These are phyloP conservation scores for Ceratobasidium papillatum DNA, from an alignment of 1,284 basidiomycete genomes.

Conservation along the genomic window DNA sequence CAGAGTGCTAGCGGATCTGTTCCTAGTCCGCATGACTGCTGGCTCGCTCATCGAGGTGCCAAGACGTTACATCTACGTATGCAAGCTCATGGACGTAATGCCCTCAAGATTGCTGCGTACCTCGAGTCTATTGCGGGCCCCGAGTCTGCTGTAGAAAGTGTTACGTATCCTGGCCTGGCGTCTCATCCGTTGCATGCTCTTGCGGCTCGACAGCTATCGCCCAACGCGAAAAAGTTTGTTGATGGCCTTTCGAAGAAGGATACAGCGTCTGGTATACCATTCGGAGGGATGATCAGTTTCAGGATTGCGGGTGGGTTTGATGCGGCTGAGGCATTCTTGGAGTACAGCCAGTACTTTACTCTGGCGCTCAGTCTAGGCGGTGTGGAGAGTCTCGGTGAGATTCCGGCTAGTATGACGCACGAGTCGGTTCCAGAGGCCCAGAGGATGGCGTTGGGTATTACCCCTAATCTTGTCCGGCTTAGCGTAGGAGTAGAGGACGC, in stretches of 20 bases:
- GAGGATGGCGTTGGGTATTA: constrained; percentile 77
- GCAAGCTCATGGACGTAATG: constrained; percentile 87
- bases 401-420: constrained; percentile 88
- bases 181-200: constrained; percentile 34
- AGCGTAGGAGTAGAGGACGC: constrained; percentile 90
- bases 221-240: constrained; percentile 64
- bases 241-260: constrained; percentile 24
- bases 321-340: constrained; percentile 76
- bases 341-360: constrained; percentile 74
- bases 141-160: constrained; percentile 51
- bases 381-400: constrained; percentile 89
- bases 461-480: constrained; percentile 80
- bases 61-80: constrained; percentile 92
- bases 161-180: constrained; percentile 67
- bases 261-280: constrained; percentile 43
- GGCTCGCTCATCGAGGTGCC: constrained; percentile 89
- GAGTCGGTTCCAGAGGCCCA: constrained; percentile 76
- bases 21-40: constrained; percentile 88
- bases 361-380: constrained; percentile 93
- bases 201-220: constrained; percentile 56
- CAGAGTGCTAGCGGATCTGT: constrained; percentile 93
- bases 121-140: constrained; percentile 62
- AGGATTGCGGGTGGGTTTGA: constrained; percentile 63
- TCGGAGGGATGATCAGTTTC: constrained; percentile 59
- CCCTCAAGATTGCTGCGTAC: constrained; percentile 75